phyloP scores from a whole-genome alignment of 495 filamentous ascomycete genomes.

The Annulohypoxylon moriforme region DNA sequence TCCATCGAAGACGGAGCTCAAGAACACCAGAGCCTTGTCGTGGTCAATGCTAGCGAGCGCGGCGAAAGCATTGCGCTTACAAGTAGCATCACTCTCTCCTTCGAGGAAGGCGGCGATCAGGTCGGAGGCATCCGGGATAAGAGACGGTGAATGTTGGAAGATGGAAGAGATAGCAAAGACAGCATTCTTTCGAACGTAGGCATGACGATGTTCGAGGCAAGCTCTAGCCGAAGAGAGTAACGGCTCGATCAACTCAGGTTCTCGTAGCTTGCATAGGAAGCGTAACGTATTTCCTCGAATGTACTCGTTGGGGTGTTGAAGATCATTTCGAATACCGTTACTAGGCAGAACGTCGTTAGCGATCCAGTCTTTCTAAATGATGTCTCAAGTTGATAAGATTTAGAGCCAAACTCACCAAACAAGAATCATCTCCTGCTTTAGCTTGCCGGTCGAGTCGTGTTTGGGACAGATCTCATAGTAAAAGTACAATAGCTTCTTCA shows the following conservation, averaged over 20 bases:
- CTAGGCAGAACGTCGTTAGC: slow-evolving; percentile 59
- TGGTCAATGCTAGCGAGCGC: slow-evolving; percentile 92
- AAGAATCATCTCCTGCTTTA: slow-evolving; percentile 99
- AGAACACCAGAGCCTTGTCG: slow-evolving; percentile 89
- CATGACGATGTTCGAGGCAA: slow-evolving; percentile 95
- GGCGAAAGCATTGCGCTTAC: slow-evolving; percentile 98
- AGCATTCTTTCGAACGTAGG: slow-evolving; percentile 97
- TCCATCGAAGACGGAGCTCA: slow-evolving; percentile 90
- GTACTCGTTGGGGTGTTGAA: slow-evolving; percentile 98
- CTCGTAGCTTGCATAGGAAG: slow-evolving; percentile 95
- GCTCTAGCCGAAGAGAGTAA: slow-evolving; percentile 89
- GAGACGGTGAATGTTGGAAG: slow-evolving; percentile 85
- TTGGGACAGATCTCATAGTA: slow-evolving; percentile 99
- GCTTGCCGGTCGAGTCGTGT: slow-evolving; percentile 86
- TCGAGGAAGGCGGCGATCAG: slow-evolving; percentile 91
- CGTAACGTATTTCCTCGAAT: slow-evolving; percentile 95
- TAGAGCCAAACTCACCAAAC: slow-evolving; percentile 78
- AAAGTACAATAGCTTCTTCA: slow-evolving; percentile 99
- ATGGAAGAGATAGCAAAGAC: slow-evolving; percentile 95
- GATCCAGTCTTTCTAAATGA: not conserved
- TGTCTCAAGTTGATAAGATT: not conserved
- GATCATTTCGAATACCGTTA: slow-evolving; percentile 96
- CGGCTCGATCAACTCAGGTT: slow-evolving; percentile 95
- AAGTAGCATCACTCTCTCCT: slow-evolving; percentile 91
- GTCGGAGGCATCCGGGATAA: slow-evolving; percentile 97